Evolutionary conservation across 805 yeast genomes (phyloP), one percentile per base, ranked within the genome.

Genomic region (Candida nemodendra): DNA sequence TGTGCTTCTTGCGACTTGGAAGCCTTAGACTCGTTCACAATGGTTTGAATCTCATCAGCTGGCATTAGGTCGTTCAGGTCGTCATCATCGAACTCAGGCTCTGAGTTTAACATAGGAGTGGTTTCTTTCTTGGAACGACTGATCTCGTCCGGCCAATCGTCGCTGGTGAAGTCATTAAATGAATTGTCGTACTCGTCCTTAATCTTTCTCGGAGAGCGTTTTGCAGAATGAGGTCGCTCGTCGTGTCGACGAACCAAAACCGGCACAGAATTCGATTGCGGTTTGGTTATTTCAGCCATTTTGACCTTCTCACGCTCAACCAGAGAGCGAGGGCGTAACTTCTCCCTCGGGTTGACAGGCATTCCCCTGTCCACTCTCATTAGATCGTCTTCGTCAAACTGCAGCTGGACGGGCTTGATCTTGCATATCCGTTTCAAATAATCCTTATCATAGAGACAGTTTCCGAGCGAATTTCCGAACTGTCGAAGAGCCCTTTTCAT

Each of bases 381-480:
- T 19, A 64, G 39, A 12, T 52, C 50, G 4, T 51, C 56, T 30
- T 60, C 67, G 25, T 59, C 61, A 26, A 63, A 57, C 1, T 41
- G 42, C 9, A 35, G 30, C 1, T 65, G 64, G 3, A 57, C 54
- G 14, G 59, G 61, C 30, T 59, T 59, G 30, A 75, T 69, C 38
- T 70, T 68, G 31, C 69, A 65, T 38, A 79, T 68, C 41, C 72
- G 66, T 26, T 70, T 69, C 28, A 83, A 57, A 41, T 79, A 81
- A 34, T 76, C 78, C 50, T 81, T 81, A 56, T 85, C 95, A 51
- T 85, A 85, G n/a, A 85, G 71, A 61, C 95, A 85, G 52, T 85
- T 85, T 1, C 95, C 95, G 54, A 85, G 62, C 0, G 85, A 80
- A 48, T 81, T 77, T 26, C 95, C 95, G 54, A 88, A 86, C 46